Conservation (phyloP, 2,329 filamentous ascomycete species). For the Ascochyta fabae region DNA sequence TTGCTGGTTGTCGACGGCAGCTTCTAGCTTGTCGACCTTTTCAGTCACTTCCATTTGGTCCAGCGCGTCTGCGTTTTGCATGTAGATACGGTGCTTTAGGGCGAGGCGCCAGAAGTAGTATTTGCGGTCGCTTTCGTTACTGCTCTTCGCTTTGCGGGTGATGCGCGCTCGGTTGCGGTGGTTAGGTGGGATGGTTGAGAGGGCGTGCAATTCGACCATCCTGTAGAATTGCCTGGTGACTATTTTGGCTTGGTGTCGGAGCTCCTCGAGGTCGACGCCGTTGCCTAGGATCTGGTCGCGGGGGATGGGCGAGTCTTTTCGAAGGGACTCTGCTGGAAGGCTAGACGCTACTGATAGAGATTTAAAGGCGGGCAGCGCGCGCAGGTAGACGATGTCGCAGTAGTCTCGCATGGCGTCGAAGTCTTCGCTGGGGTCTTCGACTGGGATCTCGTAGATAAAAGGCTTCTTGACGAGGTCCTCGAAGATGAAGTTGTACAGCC, state of each 20-base stretch:
- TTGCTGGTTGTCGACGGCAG: constrained; percentile 71
- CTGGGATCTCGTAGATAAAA: constrained; percentile 81
- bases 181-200: constrained; percentile 60
- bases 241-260: constrained; percentile 73
- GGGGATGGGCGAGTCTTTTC: constrained; percentile 58
- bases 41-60: constrained; percentile 72
- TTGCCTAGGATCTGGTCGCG: constrained; percentile 64
- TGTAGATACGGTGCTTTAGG: constrained; percentile 78
- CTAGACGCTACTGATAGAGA: constrained; percentile 60
- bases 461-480: constrained; percentile 69
- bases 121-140: constrained; percentile 64
- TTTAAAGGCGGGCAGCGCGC: constrained; percentile 63
- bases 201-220: constrained; percentile 76
- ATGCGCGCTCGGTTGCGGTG: constrained; percentile 58
- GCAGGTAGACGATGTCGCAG: constrained; percentile 72
- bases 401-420: constrained; percentile 82
- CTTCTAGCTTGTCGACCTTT: constrained; percentile 73
- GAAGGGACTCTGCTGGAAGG: constrained; percentile 59
- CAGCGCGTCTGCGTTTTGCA: constrained; percentile 74
- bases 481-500: constrained; percentile 83
- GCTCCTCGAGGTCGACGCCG: constrained; percentile 58
- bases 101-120: constrained; percentile 76
- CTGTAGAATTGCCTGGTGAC: constrained; percentile 77
- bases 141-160: constrained; percentile 54
- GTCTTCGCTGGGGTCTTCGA: constrained; percentile 90